These are phyloP conservation scores for Populus trichocarpa DNA, from an alignment of 441 rosid genomes.

Conservation along the genomic window DNA sequence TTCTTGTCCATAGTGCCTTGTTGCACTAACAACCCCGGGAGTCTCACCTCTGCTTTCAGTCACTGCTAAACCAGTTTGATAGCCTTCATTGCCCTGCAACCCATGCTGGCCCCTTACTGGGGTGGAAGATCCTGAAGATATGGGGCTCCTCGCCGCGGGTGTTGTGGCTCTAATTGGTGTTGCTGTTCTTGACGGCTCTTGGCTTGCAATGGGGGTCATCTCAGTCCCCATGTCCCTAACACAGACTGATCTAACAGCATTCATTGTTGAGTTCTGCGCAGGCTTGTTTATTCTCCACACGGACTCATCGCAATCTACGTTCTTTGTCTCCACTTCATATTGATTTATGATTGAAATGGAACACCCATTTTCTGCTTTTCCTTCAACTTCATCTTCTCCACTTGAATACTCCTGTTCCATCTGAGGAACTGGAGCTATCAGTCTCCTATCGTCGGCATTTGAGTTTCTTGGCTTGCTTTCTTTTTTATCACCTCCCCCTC, in stretches of 20 bases:
- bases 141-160: slow-evolving; percentile 69
- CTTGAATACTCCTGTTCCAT: slow-evolving; percentile 58
- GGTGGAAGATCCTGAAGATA: slow-evolving; percentile 71
- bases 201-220: slow-evolving; percentile 92
- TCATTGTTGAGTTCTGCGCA: slow-evolving; percentile 32
- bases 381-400: slow-evolving; percentile 40
- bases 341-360: slow-evolving; percentile 18
- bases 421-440: slow-evolving; percentile 76
- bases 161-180: slow-evolving; percentile 81
- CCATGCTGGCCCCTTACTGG: slow-evolving; percentile 47
- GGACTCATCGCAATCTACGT: slow-evolving; percentile 65
- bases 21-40: slow-evolving; percentile 10
- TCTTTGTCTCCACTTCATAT: slow-evolving; percentile 53
- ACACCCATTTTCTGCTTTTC: slow-evolving; percentile 27
- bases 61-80: slow-evolving; percentile 19
- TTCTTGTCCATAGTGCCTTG: slow-evolving; percentile 26
- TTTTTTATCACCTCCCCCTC: slow-evolving; percentile 37
- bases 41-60: slow-evolving; percentile 27
- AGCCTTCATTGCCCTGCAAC: slow-evolving; percentile 19
- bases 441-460: slow-evolving; percentile 79
- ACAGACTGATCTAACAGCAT: slow-evolving; percentile 60
- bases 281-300: slow-evolving; percentile 57
- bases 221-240: slow-evolving; percentile 98
- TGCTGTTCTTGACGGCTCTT: slow-evolving; percentile 88
- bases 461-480: slow-evolving; percentile 70